Conservation (phyloP, 2,329 filamentous ascomycete species). For the Metarhizium brunneum region DNA sequence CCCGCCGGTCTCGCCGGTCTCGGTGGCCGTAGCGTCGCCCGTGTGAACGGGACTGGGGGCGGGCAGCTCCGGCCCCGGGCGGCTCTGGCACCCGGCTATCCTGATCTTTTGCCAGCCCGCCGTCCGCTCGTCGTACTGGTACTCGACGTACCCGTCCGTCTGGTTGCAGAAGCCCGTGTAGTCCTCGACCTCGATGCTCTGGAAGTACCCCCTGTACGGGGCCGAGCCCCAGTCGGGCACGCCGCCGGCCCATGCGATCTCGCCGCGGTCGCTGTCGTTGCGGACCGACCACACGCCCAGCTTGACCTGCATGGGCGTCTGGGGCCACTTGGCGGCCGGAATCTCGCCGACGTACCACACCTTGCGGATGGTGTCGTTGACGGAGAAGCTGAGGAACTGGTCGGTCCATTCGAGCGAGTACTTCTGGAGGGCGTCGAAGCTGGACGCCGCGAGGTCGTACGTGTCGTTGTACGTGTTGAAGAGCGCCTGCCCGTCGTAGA, state of each 20-base stretch:
- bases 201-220: conserved; percentile 18
- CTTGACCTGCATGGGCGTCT: conserved; percentile 60
- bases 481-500: conserved; percentile 54
- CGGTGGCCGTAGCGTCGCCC: not conserved
- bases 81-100: conserved; percentile 17
- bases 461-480: conserved; percentile 40
- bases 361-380: conserved; percentile 35
- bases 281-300: conserved; percentile 49
- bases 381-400: conserved; percentile 47
- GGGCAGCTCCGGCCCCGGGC: conserved; percentile 7
- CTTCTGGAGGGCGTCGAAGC: conserved; percentile 42
- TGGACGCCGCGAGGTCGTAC: conserved; percentile 31
- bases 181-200: conserved; percentile 18
- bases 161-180: conserved; percentile 19
- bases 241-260: conserved; percentile 60
- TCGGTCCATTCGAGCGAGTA: conserved; percentile 62
- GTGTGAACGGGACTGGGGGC: conserved; percentile 5
- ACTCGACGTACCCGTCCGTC: conserved; percentile 13
- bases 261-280: conserved; percentile 42
- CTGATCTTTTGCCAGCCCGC: conserved; percentile 20
- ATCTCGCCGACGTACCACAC: conserved; percentile 33
- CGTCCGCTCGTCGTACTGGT: conserved; percentile 18
- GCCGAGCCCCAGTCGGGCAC: conserved; percentile 21
- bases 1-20: conserved; percentile 1
- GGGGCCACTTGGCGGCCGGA: conserved; percentile 46